Evolutionary conservation across 2,329 filamentous ascomycete species (phyloP).

Genomic region (Monilinia aucupariae): DNA sequence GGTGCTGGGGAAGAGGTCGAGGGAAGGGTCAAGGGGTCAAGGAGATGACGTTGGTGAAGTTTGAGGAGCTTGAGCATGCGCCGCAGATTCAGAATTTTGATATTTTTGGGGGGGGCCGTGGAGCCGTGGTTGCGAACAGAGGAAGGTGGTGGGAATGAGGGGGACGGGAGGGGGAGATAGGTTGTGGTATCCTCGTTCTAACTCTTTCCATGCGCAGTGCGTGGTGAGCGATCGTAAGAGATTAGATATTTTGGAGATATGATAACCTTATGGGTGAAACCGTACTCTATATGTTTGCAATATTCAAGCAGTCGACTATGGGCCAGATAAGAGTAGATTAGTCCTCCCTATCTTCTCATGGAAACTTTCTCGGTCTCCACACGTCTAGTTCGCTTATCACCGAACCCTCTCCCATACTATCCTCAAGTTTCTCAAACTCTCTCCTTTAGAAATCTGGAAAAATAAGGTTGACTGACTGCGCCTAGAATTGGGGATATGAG

Average conservation of each 20-base stretch:
- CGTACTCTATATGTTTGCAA: not conserved
- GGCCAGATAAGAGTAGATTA: not conserved
- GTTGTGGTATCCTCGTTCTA: not conserved
- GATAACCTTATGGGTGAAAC: no score
- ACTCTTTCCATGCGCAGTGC: not conserved
- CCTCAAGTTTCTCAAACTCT: not conserved
- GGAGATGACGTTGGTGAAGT: constrained; percentile 43
- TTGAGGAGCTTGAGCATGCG: constrained; percentile 46
- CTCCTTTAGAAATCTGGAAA: not conserved
- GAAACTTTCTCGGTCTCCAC: not conserved
- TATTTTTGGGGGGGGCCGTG: constrained; percentile 4
- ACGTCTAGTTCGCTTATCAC: not conserved
- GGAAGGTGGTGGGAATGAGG: not conserved
- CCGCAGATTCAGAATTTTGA: constrained; percentile 49
- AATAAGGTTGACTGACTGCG: no score
- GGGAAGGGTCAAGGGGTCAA: constrained; percentile 39
- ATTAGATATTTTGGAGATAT: not conserved
- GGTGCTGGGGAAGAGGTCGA: constrained; percentile 43
- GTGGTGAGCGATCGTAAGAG: not conserved
- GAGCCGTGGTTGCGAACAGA: not conserved
- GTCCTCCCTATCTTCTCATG: not conserved
- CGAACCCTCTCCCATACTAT: not conserved
- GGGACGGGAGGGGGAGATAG: not conserved
- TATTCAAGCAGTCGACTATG: not conserved
- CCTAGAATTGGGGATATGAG: no score